Evolutionary conservation across 2,329 filamentous ascomycete species (phyloP).

Genomic region (Fusarium nelsonii): DNA sequence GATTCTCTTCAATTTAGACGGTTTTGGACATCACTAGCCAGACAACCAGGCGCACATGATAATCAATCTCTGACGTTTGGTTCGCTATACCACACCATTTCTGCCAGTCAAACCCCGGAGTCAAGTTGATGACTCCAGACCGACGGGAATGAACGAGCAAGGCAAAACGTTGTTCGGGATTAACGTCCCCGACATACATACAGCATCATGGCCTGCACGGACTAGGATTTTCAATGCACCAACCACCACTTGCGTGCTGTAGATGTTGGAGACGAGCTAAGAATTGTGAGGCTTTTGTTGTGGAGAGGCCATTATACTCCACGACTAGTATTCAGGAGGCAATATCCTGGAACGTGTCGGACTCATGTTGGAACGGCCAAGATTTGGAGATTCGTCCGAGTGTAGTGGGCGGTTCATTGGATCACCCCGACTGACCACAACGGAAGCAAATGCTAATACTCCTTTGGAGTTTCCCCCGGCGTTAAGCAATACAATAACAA

Average conservation of each 20-base stretch:
- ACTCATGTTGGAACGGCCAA: constrained; percentile 13
- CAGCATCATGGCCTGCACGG: constrained; percentile 37
- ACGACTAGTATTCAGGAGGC: constrained; percentile 22
- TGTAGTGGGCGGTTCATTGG: constrained; percentile 2
- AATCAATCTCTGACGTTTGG: constrained; percentile 3
- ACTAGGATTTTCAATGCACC: constrained; percentile 40
- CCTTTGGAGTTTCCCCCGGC: too few relatives aligned
- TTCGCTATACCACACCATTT: background rate
- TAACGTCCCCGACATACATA: constrained; percentile 10
- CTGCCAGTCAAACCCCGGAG: constrained; percentile 4
- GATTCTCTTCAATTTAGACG: background rate
- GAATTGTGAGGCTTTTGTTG: constrained; percentile 18
- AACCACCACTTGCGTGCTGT: constrained; percentile 19
- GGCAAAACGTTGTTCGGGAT: constrained; percentile 22
- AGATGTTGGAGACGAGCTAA: constrained; percentile 5
- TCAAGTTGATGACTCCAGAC: constrained; percentile 17
- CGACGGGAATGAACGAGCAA: constrained; percentile 15
- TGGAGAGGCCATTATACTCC: constrained; percentile 16
- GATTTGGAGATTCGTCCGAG: background rate
- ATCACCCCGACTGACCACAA: background rate
- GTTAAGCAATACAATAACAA: background rate
- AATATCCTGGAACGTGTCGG: constrained; percentile 17
- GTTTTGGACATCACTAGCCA: constrained; percentile 17
- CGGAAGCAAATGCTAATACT: too few relatives aligned
- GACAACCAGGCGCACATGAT: constrained; percentile 1